These are phyloP conservation scores for Penicillium polonicum DNA, from an alignment of 2,329 filamentous ascomycete genomes.

Conservation along the genomic window DNA sequence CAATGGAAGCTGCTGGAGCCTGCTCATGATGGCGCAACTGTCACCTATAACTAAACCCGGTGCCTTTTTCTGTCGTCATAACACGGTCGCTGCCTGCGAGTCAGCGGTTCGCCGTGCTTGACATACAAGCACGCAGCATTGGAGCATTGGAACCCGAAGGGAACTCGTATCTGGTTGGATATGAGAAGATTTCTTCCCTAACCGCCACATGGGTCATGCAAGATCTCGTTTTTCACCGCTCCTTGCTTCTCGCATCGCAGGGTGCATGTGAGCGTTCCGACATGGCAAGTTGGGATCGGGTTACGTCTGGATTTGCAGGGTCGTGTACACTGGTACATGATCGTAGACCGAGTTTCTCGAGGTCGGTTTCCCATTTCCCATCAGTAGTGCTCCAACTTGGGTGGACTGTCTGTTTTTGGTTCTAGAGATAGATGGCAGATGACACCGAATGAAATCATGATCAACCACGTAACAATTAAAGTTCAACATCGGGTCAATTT, in stretches of 20 bases:
- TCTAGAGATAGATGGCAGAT: conserved; percentile 9
- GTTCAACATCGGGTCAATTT: background rate
- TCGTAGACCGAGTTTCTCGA: background rate
- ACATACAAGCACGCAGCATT: background rate
- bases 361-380: background rate
- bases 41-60: conserved; percentile 24
- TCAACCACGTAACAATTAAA: conserved; percentile 7
- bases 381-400: background rate
- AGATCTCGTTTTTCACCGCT: conserved; percentile 20
- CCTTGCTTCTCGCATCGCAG: conserved; percentile 12
- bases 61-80: background rate
- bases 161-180: background rate
- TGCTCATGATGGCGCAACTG: conserved; percentile 62
- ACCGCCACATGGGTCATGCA: conserved; percentile 11
- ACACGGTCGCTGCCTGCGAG: background rate
- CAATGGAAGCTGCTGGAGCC: conserved; percentile 86
- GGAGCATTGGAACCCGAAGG: background rate
- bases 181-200: background rate
- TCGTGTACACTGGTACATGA: background rate
- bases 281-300: background rate
- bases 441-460: conserved; percentile 12
- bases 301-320: background rate
- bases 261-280: conserved; percentile 12
- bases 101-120: background rate
- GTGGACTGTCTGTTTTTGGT: background rate